A percentile compares a stretch with the other conserved stretches of the same genome.
Evolutionary conservation across 2,329 filamentous ascomycete genomes (phyloP).

Genomic region (Colletotrichum cuscutae): DNA sequence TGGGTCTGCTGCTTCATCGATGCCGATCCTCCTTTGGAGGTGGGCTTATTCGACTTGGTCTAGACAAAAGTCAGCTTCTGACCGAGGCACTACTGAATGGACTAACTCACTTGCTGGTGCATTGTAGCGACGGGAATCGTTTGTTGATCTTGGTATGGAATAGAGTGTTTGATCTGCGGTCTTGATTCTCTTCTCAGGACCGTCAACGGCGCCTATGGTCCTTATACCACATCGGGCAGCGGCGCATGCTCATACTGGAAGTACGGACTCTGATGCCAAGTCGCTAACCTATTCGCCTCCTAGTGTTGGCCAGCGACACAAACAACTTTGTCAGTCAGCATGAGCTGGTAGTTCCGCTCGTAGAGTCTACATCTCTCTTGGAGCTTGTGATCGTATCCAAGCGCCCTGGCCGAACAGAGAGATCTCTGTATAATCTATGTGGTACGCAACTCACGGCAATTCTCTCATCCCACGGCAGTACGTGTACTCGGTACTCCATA

Average conservation of each 20-base stretch:
- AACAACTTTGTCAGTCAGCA: background rate
- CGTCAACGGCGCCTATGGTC: background rate
- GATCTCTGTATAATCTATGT: background rate
- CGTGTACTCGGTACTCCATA: background rate
- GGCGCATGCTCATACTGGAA: background rate
- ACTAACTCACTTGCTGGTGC: background rate
- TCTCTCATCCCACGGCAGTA: background rate
- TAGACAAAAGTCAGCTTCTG: background rate
- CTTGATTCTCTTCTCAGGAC: background rate
- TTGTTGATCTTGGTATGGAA: background rate
- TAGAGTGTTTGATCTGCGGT: background rate
- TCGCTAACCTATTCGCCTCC: background rate
- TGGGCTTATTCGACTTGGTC: background rate
- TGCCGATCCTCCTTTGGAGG: background rate
- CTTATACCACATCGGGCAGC: background rate
- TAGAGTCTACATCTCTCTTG: background rate
- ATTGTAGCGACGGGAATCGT: background rate
- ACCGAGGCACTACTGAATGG: rapidly evolving
- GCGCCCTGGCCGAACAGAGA: no score
- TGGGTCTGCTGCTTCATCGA: background rate
- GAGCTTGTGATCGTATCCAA: background rate
- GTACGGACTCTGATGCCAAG: background rate
- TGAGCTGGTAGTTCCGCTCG: background rate
- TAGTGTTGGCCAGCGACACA: background rate
- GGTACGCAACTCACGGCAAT: background rate